Base-by-base conservation (phyloP, 345 rosid genomes). In the Eucalyptus curtisii region DNA sequence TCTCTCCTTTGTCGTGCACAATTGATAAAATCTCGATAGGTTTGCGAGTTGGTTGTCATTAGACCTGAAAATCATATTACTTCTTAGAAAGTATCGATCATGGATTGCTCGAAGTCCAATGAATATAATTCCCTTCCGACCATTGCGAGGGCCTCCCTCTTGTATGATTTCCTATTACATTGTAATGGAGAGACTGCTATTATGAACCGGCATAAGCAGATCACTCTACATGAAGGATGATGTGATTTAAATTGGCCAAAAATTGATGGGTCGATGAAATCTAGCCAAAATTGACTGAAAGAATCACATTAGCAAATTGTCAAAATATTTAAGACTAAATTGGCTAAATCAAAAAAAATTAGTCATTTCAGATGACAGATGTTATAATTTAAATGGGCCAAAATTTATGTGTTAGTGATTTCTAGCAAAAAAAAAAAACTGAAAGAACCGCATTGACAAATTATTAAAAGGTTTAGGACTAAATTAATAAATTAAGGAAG, bases 191-290 rank as follows among this genome's bases (percentile, higher is more conserved):
- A 8, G 12, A 2, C 0, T 31, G 12, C 31, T 31, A 30, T 25
- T 31, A 31, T 31, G 24, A 66, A 66, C 6, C 0, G 12, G 22
- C 7, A 66, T 0, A 31, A 68, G 12, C 6, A 33, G 0, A 16
- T 33, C 7, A 14, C 11, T 33, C 13, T 55, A 55, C 12, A 55
- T 24, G 30, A 24, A 24, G 5, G 44, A 33, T 17, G 13, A 9
- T 9, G 4, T 17, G 20, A 68, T 55, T 55, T 24, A 55, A 55
- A 55, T 55, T 55, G 6, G 2, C 13, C 0, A 55, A 55, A 55
- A 55, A 55, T 22, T 22, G 61, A 55, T 55, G 13, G 27, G 30
- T 55, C 0, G 0, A 30, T 0, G 2, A 55, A 22, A 22, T 24
- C 30, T 55, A 55, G 3, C 30, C 0, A 55, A 55, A 55, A 0